phyloP scores from a whole-genome alignment of 2,329 filamentous ascomycete genomes.

The Sphaerostilbella broomeana region DNA sequence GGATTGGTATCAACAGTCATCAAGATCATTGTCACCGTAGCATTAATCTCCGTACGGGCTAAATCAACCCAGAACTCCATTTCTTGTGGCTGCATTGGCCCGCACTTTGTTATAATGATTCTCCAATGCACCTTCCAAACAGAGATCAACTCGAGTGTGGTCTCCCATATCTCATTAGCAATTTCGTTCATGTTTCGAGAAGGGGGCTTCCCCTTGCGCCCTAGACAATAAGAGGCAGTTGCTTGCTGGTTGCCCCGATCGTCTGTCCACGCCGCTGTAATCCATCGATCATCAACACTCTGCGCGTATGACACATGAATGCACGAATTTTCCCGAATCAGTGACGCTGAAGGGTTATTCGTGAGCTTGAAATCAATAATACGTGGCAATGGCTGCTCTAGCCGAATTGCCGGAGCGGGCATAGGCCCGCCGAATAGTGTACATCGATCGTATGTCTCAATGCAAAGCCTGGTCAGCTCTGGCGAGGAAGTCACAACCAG shows the following conservation, averaged over 20 bases:
- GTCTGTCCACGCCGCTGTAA: slow-evolving; percentile 76
- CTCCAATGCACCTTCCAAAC: slow-evolving; percentile 69
- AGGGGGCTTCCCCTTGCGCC: slow-evolving; percentile 48
- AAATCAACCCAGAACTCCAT: slow-evolving; percentile 52
- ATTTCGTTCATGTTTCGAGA: slow-evolving; percentile 54
- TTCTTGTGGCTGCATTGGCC: slow-evolving; percentile 61
- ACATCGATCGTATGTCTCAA: slow-evolving; percentile 75
- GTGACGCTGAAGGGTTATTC: slow-evolving; percentile 60
- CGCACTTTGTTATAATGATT: slow-evolving; percentile 66
- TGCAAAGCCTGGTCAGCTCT: slow-evolving; percentile 56
- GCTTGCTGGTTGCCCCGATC: slow-evolving; percentile 67
- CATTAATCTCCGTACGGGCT: slow-evolving; percentile 45
- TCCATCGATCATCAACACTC: slow-evolving; percentile 70
- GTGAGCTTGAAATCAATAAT: slow-evolving; percentile 69
- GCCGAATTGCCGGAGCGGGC: slow-evolving; percentile 63
- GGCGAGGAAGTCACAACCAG: slow-evolving; percentile 55
- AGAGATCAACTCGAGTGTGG: slow-evolving; percentile 66
- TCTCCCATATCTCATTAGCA: slow-evolving; percentile 71
- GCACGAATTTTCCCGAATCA: slow-evolving; percentile 71
- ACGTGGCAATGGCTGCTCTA: slow-evolving; percentile 64
- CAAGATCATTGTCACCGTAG: slow-evolving; percentile 49
- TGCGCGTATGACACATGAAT: slow-evolving; percentile 75
- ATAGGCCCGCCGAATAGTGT: slow-evolving; percentile 48
- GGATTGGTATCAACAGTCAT: slow-evolving; percentile 60
- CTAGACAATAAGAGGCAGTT: slow-evolving; percentile 65